Evolutionary conservation across 116 monocot species (phyloP).

Genomic region (Trichopus zeylanicus): DNA sequence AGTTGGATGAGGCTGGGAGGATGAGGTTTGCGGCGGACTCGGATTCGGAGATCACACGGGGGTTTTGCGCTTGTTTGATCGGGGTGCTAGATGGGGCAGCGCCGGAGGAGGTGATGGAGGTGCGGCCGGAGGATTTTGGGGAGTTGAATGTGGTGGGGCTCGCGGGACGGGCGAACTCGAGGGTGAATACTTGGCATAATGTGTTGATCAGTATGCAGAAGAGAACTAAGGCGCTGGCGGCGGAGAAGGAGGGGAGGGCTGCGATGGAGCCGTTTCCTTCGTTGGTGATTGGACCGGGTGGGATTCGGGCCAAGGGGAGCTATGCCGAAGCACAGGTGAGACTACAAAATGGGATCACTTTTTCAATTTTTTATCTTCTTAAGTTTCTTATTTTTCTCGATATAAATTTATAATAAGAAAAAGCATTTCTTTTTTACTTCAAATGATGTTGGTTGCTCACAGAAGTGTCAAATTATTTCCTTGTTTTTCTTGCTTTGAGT

Average conservation of each 20-base stretch:
- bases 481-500: too few relatives aligned
- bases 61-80: conserved; percentile 77
- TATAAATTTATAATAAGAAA: background rate
- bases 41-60: conserved; percentile 87
- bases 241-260: conserved; percentile 36
- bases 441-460: too few relatives aligned
- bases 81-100: conserved; percentile 57
- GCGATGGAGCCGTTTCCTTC: conserved; percentile 66
- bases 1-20: conserved; percentile 29
- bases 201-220: conserved; percentile 91
- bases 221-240: conserved; percentile 53
- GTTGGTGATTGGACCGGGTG: conserved; percentile 48
- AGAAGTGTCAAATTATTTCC: too few relatives aligned
- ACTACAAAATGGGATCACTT: background rate
- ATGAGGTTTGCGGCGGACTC: conserved; percentile 77
- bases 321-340: conserved; percentile 97
- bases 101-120: conserved; percentile 67
- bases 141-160: conserved; percentile 53
- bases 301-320: conserved; percentile 66
- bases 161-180: conserved; percentile 37
- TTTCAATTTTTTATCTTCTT: background rate
- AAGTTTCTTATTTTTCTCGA: background rate
- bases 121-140: conserved; percentile 57
- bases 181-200: conserved; percentile 90
- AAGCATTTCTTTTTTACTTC: too few relatives aligned